Conservation (phyloP, 2,329 filamentous ascomycete species). For the Lecanosticta acicola region DNA sequence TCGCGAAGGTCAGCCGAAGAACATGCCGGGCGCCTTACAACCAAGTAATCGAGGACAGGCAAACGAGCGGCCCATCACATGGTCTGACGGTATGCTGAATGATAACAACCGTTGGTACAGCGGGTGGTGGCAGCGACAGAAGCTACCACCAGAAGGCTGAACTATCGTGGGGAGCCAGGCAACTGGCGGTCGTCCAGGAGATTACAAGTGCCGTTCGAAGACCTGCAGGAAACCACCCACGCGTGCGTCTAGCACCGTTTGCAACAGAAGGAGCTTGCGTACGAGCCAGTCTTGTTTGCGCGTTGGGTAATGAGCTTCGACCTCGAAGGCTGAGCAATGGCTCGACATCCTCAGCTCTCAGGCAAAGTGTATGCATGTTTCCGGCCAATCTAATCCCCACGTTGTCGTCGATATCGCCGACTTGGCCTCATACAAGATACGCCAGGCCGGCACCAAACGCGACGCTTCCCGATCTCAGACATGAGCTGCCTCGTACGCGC, state of each 20-base stretch:
- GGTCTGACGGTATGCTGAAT: constrained; percentile 11
- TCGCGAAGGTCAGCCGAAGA: constrained; percentile 5
- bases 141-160: constrained; percentile 8
- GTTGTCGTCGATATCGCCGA: too few species aligned
- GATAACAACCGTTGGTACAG: constrained; percentile 10
- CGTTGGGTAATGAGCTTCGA: too few species aligned
- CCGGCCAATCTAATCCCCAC: too few species aligned
- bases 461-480: too few species aligned
- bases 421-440: too few species aligned
- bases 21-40: background rate
- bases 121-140: constrained; percentile 8
- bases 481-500: too few species aligned
- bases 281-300: too few species aligned
- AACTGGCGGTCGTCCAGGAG: constrained; percentile 1
- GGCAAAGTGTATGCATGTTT: too few species aligned
- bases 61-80: constrained; percentile 13
- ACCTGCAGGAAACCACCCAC: constrained; percentile 14
- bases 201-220: constrained; percentile 1
- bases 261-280: background rate
- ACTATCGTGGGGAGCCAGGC: constrained; percentile 8
- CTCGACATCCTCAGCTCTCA: too few species aligned
- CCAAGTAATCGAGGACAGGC: constrained; percentile 13
- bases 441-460: too few species aligned
- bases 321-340: too few species aligned
- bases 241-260: constrained; percentile 14